These are phyloP conservation scores for Rhytidhysteron rufulum DNA, from an alignment of 2,329 filamentous ascomycete genomes.

Conservation along the genomic window DNA sequence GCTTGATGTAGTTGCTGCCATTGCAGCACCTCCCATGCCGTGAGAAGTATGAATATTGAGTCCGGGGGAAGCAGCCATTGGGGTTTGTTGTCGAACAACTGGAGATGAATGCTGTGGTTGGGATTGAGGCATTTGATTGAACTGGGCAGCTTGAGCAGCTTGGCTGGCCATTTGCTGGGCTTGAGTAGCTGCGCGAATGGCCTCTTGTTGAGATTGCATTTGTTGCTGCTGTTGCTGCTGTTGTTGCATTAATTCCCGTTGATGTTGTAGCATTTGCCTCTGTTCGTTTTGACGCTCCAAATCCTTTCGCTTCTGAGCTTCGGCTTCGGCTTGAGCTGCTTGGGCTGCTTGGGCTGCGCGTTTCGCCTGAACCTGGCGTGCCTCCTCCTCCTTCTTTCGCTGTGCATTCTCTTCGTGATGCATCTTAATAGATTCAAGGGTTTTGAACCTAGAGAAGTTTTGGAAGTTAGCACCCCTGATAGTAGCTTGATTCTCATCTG, in stretches of 20 bases:
- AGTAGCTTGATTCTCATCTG: constrained; percentile 61
- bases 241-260: constrained; percentile 44
- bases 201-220: constrained; percentile 42
- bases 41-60: constrained; percentile 31
- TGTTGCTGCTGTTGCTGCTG: constrained; percentile 48
- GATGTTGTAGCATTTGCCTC: constrained; percentile 17
- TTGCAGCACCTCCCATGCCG: constrained; percentile 42
- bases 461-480: constrained; percentile 69
- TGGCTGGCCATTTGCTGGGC: constrained; percentile 25
- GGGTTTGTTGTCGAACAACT: constrained; percentile 43
- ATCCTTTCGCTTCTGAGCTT: constrained; percentile 31
- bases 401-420: constrained; percentile 70
- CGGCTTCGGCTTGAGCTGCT: constrained; percentile 30
- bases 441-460: constrained; percentile 87
- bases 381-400: constrained; percentile 48
- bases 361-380: constrained; percentile 45
- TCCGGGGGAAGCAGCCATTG: constrained; percentile 43
- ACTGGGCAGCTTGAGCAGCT: constrained; percentile 16
- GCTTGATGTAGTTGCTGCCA: constrained; percentile 37
- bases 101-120: constrained; percentile 68
- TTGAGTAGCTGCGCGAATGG: constrained; percentile 34
- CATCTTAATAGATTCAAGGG: constrained; percentile 77
- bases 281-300: constrained; percentile 27
- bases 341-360: constrained; percentile 12
- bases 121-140: constrained; percentile 48